phyloP scores from a whole-genome alignment of 257 asterid species.

The Cynanchum wilfordii region DNA sequence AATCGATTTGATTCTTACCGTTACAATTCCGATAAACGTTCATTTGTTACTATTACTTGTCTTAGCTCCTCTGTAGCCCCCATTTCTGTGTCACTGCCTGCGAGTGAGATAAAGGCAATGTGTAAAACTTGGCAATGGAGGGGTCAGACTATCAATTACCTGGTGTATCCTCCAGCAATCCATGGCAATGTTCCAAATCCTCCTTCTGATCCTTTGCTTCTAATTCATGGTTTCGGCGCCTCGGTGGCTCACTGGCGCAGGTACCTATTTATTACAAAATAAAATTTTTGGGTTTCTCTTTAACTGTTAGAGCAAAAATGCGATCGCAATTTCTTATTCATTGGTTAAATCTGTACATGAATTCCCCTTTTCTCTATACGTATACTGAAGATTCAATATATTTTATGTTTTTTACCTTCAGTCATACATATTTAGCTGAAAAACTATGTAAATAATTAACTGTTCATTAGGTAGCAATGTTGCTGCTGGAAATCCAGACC shows the following conservation, averaged over 20 bases:
- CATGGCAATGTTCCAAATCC: conserved; percentile 21
- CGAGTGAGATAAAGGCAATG: conserved; percentile 44
- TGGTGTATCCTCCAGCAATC: conserved; percentile 39
- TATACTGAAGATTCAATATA: no score
- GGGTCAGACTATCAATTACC: conserved; percentile 58
- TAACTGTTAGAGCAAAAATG: neutral
- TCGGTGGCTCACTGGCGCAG: conserved; percentile 94
- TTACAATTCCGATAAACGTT: neutral
- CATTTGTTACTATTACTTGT: neutral
- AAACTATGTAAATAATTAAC: no score
- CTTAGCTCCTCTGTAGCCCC: conserved; percentile 6
- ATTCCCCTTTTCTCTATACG: no score
- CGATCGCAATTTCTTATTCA: no score
- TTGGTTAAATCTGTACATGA: no score
- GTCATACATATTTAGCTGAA: no score
- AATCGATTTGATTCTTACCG: neutral
- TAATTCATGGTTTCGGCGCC: conserved; percentile 95
- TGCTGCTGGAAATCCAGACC: no score
- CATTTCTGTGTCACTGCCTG: conserved; percentile 31
- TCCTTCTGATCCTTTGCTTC: conserved; percentile 44
- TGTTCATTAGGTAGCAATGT: no score
- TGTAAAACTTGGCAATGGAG: conserved; percentile 81
- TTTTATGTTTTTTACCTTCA: no score
- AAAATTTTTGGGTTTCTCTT: neutral
- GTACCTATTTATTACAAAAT: conserved; percentile 19